Evolutionary conservation across 225 moss, liverwort and hornwort species (phyloP).

Genomic region (Pleurozium schreberi): DNA sequence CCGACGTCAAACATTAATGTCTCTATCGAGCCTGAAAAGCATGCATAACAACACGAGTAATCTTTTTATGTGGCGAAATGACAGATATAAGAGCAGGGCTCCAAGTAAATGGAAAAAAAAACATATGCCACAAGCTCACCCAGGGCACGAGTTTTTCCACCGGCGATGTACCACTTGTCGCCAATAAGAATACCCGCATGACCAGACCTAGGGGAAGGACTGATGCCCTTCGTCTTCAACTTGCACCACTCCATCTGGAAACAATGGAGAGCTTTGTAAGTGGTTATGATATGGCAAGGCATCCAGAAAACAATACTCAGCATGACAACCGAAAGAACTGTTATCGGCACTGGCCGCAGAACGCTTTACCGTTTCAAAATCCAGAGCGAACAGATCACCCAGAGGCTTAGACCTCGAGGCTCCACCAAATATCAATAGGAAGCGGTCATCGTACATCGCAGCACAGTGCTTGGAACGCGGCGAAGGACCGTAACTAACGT

Average conservation of each 20-base stretch:
- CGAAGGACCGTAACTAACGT: conserved; percentile 41
- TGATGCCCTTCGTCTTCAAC: conserved; percentile 52
- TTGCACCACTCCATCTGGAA: conserved; percentile 89
- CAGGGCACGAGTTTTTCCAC: conserved; percentile 56
- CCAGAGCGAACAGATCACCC: conserved; percentile 57
- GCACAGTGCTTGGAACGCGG: conserved; percentile 69
- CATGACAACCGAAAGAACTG: neutral
- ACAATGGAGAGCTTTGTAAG: neutral
- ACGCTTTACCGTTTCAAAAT: conserved; percentile 60
- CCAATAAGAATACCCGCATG: conserved; percentile 63
- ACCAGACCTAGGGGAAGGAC: conserved; percentile 61
- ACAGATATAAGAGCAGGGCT: neutral
- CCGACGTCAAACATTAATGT: conserved; percentile 55
- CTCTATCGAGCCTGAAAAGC: conserved; percentile 43
- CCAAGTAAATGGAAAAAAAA: neutral
- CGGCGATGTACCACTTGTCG: conserved; percentile 80
- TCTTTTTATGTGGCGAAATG: neutral
- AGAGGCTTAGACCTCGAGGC: conserved; percentile 60
- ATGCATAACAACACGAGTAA: conserved; percentile 15
- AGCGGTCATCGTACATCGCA: conserved; percentile 81
- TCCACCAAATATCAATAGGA: conserved; percentile 76
- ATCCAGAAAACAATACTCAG: neutral
- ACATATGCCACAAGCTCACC: conserved; percentile 23
- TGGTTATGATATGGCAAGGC: neutral
- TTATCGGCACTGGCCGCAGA: neutral